Evolutionary conservation across 257 asterid genomes (phyloP).

Genomic region (Linderniella brevidens): DNA sequence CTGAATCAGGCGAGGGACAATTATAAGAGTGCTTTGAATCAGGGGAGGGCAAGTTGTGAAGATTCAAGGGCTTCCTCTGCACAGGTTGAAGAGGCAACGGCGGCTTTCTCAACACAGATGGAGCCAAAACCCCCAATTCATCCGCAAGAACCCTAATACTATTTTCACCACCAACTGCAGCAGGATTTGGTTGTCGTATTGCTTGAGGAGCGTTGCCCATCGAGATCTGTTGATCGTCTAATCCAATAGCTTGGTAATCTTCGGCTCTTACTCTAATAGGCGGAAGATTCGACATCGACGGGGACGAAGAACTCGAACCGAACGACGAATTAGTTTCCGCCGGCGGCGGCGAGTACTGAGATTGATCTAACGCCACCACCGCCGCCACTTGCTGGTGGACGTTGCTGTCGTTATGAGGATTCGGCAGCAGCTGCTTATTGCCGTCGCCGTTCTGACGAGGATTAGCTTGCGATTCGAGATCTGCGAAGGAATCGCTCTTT

Average conservation of each 20-base stretch:
- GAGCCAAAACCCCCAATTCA: conserved; percentile 64
- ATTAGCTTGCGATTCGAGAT: too few relatives aligned
- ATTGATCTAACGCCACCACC: conserved; percentile 30
- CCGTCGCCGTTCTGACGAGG: too few relatives aligned
- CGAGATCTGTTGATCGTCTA: conserved; percentile 53
- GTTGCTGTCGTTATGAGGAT: too few relatives aligned
- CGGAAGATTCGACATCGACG: conserved; percentile 48
- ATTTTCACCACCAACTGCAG: conserved; percentile 44
- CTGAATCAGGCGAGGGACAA: conserved; percentile 63
- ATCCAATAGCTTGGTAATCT: conserved; percentile 28
- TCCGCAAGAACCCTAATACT: conserved; percentile 27
- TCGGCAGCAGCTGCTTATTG: too few relatives aligned
- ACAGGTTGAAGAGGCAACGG: conserved; percentile 25
- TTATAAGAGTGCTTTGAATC: conserved; percentile 18
- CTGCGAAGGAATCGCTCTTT: too few relatives aligned
- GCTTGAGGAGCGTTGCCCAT: conserved; percentile 16
- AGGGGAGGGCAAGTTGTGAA: conserved; percentile 40
- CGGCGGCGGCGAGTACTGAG: conserved; percentile 78
- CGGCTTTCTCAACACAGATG: conserved; percentile 28
- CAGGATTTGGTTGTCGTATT: conserved; percentile 11
- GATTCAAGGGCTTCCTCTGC: conserved; percentile 18
- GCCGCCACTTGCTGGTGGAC: conserved; percentile 6
- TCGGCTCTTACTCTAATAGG: conserved; percentile 52
- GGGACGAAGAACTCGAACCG: conserved; percentile 61
- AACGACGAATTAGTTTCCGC: conserved; percentile 69